Base-by-base conservation (phyloP, 140 eudicot genomes). In the Stevia rebaudiana region DNA sequence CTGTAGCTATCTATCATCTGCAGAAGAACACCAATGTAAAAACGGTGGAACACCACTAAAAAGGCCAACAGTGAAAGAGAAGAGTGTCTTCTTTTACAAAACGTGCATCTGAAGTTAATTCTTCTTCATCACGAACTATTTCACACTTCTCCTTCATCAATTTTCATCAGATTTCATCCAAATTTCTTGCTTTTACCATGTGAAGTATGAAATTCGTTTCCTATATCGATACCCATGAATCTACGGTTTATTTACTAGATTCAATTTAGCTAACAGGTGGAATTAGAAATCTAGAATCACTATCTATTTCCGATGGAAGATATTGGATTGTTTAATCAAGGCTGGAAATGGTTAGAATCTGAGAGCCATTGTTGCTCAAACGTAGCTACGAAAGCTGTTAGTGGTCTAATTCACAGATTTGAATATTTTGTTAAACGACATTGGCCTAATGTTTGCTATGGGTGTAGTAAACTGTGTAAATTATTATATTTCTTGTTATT, bases 371-470 rank as follows among this genome's bases (percentile, higher is more conserved):
- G 71, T 60, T 92, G 78, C 57, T 82, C 84, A 4, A 63, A 57
- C 4, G 83, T 68, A 3, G 65, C 78, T 25, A 71, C 63, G 49
- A 69, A 61, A 8, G 53, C 71, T 31, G 79, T 31, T 57, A 23
- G 72, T 67, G 71, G 87, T 65, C 58, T 78, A 10, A 74, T 87
- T 62, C 86, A 76, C 57, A 81, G 76, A 52, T 62, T 80, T 71
- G 89, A 82, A 66, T 40, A 63, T 6, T 81, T 78, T 39, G 74
- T 79, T 42, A 80, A 74, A 79, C 70, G 74, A 30, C 82, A 83
- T 79, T 92, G 98, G 98, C 98, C 98, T n/a, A 72, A 51, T 68
- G 90, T 92, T 36, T 85, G 98, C 42, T 61, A 74, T 73, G 95
- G 86, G 58, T 88, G 82, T 67, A 78, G 77, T 39, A 83, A 67